Evolutionary conservation across 1,284 basidiomycete genomes (phyloP), one percentile per base, ranked within the genome.

Genomic region (Pulveroboletus ridleyi): DNA sequence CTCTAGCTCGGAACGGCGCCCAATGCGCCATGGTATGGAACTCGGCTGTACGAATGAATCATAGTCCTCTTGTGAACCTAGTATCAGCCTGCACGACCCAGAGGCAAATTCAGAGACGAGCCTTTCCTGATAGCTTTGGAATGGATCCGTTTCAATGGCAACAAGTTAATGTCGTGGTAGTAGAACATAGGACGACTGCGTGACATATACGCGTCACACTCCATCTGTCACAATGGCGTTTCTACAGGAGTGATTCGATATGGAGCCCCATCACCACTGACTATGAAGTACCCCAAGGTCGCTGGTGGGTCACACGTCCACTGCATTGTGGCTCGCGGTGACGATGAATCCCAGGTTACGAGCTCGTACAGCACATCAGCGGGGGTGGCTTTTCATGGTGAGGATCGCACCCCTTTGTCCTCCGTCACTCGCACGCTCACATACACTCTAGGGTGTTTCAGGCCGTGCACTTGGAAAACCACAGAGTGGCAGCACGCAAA

Each of bases 371-470:
- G 68, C 84, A 90, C 76, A 90, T 96, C 58, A 95, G 93, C 4
- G 92, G 91, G 1, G 95, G 95, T 25, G 92, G 91, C 4, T 95
- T 95, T 78, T 93, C 93, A 39, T 90, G 83, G 94, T 93, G 69
- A 72, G 84, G 22, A 22, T 68, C 41, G 14, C 50, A 53, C 53
- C 47, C 46, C 49, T 57, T 54, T 41, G 61, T 54, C 55, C 59
- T 39, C 57, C 41, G 44, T 33, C 25, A 25, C 42, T 59, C 58
- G 61, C 46, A 62, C 59, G 53, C 59, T 47, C 29, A 29, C 70
- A 23, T 39, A 54, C 41, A 44, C 59, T 18, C 4, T 70, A 96
- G 94, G 59, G 95, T 97, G 20, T 96, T 89, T 74, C 88, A 86
- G 60, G 94, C 94, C 0, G 87, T 92, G 35, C 85, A 95, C 76